phyloP scores from a whole-genome alignment of 352 stramenopile species.

The Phytopythium cucurbitacearum region DNA sequence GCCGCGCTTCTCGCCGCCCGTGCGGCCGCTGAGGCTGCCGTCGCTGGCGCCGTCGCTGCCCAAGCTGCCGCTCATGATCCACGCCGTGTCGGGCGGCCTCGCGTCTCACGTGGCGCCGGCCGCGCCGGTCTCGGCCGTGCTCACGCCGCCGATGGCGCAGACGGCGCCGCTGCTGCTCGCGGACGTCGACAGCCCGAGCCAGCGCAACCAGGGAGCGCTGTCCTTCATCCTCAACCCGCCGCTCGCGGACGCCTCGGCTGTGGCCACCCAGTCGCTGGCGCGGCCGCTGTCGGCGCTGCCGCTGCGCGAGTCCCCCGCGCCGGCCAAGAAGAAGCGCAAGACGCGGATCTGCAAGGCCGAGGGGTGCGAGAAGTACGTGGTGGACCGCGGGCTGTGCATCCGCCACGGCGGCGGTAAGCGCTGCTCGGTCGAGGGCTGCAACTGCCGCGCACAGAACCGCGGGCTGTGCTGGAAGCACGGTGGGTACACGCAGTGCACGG shows the following conservation, averaged over 20 bases:
- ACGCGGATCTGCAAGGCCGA: conserved; percentile 37
- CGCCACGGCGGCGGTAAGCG: conserved; percentile 39
- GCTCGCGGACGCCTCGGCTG: too few relatives aligned
- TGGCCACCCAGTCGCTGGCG: background rate
- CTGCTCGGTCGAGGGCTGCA: conserved; percentile 45
- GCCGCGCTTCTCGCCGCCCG: conserved; percentile 17
- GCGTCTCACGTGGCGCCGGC: conserved; percentile 11
- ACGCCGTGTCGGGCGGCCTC: conserved; percentile 6
- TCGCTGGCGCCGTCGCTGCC: conserved; percentile 25
- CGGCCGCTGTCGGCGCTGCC: background rate
- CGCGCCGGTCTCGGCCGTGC: conserved; percentile 1
- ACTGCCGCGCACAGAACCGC: conserved; percentile 46
- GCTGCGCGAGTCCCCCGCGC: background rate
- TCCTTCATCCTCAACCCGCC: conserved; percentile 31
- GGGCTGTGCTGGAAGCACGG: conserved; percentile 55
- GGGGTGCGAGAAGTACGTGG: conserved; percentile 52
- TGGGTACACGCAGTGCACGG: conserved; percentile 46
- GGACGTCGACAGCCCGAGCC: conserved; percentile 2
- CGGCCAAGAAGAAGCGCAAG: conserved; percentile 33
- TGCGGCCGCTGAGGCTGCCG: conserved; percentile 26
- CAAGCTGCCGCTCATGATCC: conserved; percentile 27
- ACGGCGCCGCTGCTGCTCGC: too few relatives aligned
- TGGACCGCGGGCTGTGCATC: conserved; percentile 44
- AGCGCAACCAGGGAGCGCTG: conserved; percentile 15
- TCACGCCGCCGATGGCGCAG: too few relatives aligned